Base-by-base conservation (phyloP, 768 basidiomycete genomes). In the Strobilomyces echinocephalus region DNA sequence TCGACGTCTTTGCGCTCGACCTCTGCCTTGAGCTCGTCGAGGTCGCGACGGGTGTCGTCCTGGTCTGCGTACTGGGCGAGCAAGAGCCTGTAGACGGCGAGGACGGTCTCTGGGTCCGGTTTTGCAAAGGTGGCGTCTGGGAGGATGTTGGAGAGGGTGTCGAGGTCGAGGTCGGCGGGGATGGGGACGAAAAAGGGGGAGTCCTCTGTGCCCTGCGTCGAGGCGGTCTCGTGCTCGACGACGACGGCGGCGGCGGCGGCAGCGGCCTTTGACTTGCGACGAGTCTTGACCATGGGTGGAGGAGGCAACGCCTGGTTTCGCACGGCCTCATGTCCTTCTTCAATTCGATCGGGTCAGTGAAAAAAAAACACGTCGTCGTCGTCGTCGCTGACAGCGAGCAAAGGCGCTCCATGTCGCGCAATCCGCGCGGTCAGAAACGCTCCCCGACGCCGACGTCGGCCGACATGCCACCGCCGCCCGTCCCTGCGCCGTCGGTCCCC, bases 401-500 rank as follows among this genome's bases (percentile, higher is more conserved):
- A 62, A 88, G 87, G 54, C 83, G 88, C 52, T 84, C 85, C n/a
- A 89, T 88, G 86, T 77, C 79, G 39, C 80, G 85, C 50, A 79
- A 78, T 43, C 83, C 84, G n/a, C 80, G 85, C 45, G 77, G 74
- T 11, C 80, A 84, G 15, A 88, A 87, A 65, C 81, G 87, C 16
- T 83, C 88, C 2, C 79, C 88, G 15, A 88, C 88, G 0, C 86
- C 88, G 12, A 89, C 85, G 5, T 85, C 86, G 5, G 75, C 81
- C 14, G 78, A 79, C 41, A 73, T 74, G 44, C 70, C 70, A 28
- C 66, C 77, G 38, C 73, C 73, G 20, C 75, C 70, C 31, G 63
- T 69, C 8, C 74, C 75, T 2, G 65, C 74, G 4, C 75, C 78
- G 24, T 24, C 30, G 30, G 9, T 9, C 12, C 77, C 78, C 7